These are phyloP conservation scores for Paraphoma sp. DNA, from an alignment of 2,329 filamentous ascomycete genomes.

Conservation along the genomic window DNA sequence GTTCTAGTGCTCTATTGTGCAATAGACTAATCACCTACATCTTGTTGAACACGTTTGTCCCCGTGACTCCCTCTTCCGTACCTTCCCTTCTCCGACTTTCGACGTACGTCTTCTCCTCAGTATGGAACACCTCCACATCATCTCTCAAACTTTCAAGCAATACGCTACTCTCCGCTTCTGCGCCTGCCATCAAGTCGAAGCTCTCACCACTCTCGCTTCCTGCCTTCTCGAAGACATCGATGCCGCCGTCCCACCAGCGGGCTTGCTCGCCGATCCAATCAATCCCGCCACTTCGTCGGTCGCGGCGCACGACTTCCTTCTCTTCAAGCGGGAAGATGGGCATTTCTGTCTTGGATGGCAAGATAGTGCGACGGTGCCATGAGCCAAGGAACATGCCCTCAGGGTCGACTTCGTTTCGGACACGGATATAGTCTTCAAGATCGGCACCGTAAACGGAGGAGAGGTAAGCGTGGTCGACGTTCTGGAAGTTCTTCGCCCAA, in stretches of 20 bases:
- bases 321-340: slow-evolving; percentile 49
- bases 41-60: slow-evolving; percentile 10
- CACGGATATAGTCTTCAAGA: slow-evolving; percentile 69
- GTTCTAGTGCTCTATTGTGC: too few species aligned
- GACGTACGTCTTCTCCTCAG: slow-evolving; percentile 8
- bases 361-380: slow-evolving; percentile 75
- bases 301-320: slow-evolving; percentile 48
- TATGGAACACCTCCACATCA: slow-evolving; percentile 11
- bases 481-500: slow-evolving; percentile 89
- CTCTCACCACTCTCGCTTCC: slow-evolving; percentile 44
- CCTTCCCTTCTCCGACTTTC: slow-evolving; percentile 26
- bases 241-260: slow-evolving; percentile 42
- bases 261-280: slow-evolving; percentile 51
- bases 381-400: slow-evolving; percentile 88
- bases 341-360: slow-evolving; percentile 36
- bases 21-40: neutral
- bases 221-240: slow-evolving; percentile 38
- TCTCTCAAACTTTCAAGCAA: slow-evolving; percentile 39
- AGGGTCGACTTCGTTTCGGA: slow-evolving; percentile 75
- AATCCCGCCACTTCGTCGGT: slow-evolving; percentile 37
- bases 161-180: slow-evolving; percentile 50
- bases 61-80: slow-evolving; percentile 22
- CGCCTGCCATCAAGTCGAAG: slow-evolving; percentile 55
- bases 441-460: slow-evolving; percentile 72
- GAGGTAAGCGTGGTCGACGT: slow-evolving; percentile 65